Evolutionary conservation across 306 rosid species (phyloP), one percentile per base, ranked within the genome.

Genomic region (Trifolium pratense): DNA sequence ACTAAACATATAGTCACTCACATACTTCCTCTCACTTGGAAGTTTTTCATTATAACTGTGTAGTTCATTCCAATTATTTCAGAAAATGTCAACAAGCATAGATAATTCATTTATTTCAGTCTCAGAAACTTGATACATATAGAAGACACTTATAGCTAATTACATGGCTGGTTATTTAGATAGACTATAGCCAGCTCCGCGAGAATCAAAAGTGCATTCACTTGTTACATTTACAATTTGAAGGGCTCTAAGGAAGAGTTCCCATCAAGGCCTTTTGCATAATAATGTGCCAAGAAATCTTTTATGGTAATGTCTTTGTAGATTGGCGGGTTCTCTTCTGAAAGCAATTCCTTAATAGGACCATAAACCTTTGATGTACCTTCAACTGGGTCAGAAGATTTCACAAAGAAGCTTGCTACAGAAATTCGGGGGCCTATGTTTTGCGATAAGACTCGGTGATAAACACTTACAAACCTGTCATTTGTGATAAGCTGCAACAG

Each of bases 341-440:
- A 84, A 66, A 83, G 9, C 26, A 89, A 65, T 58, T 89, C 87
- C 70, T 89, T 81, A 20, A 87, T 84, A 2, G 92, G 95, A 67
- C 88, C 84, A 64, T 80, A 87, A 21, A 62, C 25, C 74, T 43
- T 85, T 0, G 69, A 62, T 16, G 61, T 4, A 21, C 20, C 74
- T 40, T 61, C 67, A 60, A 17, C 1, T 14, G 17, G 66, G 13
- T 74, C 45, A 36, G 14, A 3, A 15, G 31, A 2, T 21, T 81
- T 81, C 20, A 74, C 43, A 70, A 78, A 82, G 61, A 82, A 82
- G 56, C 80, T 64, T 55, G 86, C 86, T 8, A 78, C 29, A 55
- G 86, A 82, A 63, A 78, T 64, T n/a, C 56, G 17, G 0, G 21
- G 56, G 0, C 56, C 56, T 49, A 49, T 49, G 21, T 49, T 49